Evolutionary conservation across 495 filamentous ascomycete species (phyloP), one percentile per base, ranked within the genome.

Genomic region (Baudoinia panamericana): DNA sequence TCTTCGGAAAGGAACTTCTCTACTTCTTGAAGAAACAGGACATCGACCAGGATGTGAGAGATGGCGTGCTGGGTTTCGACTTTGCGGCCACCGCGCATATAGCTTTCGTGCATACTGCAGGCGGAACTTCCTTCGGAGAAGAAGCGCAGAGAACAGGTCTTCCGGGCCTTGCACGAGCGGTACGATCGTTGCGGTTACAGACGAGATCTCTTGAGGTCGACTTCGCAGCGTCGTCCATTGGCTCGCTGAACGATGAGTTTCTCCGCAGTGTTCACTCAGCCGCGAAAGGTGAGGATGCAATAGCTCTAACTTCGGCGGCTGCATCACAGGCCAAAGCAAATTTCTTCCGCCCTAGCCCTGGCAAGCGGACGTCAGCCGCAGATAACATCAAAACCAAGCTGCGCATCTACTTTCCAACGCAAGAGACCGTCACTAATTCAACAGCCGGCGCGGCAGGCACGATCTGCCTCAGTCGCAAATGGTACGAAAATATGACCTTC

Each of bases 341-440:
- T n/a, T 47, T 50, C 34, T 50, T 50, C 43, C 46, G 46, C 45
- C 43, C 46, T 19, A 45, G 50, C 18, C 42, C 52, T 0, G 31
- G 35, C 7, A 43, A 38, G 27, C 13, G 10, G 21, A 41, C 10
- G 9, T 28, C 41, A 39, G 18, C 53, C 35, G 15, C 39, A 15
- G n/a, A 43, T 20, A 21, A 60, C 44, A 56, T 85, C 25, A 59
- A 63, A 23, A 52, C 69, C 5, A 59, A 65, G 16, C 73, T 87
- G 47, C 72, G 75, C 0, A 67, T 95, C 3, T 94, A 85, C 53
- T 97, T 88, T 49, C 92, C 90, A 0, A 86, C 81, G 0, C 54
- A 69, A 1, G 63, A 79, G 1, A 93, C 87, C 1, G 82, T 94
- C 2, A 44, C 48, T 3, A 46, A 51, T 5, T 84, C 81, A 32